Evolutionary conservation across 2,329 filamentous ascomycete species (phyloP).

Genomic region (Sarocladium strictum): DNA sequence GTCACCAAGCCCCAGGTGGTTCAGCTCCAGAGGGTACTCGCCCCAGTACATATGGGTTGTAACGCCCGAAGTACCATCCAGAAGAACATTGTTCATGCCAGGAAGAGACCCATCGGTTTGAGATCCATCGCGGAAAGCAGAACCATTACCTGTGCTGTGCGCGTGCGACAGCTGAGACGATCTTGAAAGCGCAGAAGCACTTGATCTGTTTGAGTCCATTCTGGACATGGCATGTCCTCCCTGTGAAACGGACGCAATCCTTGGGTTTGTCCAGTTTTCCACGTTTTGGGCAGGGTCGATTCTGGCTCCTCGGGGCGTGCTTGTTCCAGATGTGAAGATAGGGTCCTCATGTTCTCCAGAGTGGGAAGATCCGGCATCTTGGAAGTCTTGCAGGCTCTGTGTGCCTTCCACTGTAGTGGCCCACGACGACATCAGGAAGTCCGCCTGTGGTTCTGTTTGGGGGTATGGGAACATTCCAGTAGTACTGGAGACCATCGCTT

Average conservation of each 20-base stretch:
- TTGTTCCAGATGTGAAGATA: slow-evolving; percentile 48
- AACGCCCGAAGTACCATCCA: slow-evolving; percentile 42
- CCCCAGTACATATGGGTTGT: slow-evolving; percentile 47
- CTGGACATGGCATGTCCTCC: slow-evolving; percentile 34
- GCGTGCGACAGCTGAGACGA: slow-evolving; percentile 44
- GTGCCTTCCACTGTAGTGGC: slow-evolving; percentile 50
- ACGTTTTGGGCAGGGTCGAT: slow-evolving; percentile 39
- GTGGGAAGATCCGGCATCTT: slow-evolving; percentile 43
- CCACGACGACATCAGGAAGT: slow-evolving; percentile 51
- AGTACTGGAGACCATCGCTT: slow-evolving; percentile 42
- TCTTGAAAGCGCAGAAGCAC: slow-evolving; percentile 41
- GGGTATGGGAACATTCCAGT: slow-evolving; percentile 51
- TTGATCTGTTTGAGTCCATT: slow-evolving; percentile 31
- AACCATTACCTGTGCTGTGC: slow-evolving; percentile 47
- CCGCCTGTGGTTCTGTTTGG: slow-evolving; percentile 53
- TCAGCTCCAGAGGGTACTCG: slow-evolving; percentile 37
- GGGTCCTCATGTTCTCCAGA: slow-evolving; percentile 50
- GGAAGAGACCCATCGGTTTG: slow-evolving; percentile 18
- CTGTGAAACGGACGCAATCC: slow-evolving; percentile 25
- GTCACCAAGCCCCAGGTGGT: slow-evolving; percentile 33
- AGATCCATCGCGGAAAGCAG: slow-evolving; percentile 35
- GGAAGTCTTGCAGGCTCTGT: slow-evolving; percentile 53
- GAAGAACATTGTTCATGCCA: slow-evolving; percentile 25
- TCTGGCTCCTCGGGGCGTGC: slow-evolving; percentile 43
- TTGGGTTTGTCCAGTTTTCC: slow-evolving; percentile 42